Percentiles rank a stretch among this genome's conserved stretches.
These are phyloP conservation scores for Helminthosporium solani DNA, from an alignment of 2,329 filamentous ascomycete genomes.

Conservation along the genomic window DNA sequence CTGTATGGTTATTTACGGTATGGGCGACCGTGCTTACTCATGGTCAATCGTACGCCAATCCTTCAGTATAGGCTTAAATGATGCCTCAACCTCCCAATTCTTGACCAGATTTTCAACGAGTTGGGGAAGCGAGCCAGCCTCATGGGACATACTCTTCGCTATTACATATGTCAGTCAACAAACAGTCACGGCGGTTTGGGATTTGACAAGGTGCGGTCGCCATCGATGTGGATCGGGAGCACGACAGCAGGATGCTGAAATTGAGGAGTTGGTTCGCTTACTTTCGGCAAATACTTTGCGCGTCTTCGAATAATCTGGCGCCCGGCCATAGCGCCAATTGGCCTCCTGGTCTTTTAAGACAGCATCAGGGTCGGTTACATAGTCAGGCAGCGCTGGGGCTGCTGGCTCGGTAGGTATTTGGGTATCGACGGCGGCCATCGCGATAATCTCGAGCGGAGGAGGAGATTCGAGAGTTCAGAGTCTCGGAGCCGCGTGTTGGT, in stretches of 20 bases:
- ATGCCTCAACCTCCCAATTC: conserved; percentile 72
- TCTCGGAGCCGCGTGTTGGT: too few relatives aligned
- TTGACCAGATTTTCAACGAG: conserved; percentile 71
- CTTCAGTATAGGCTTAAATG: conserved; percentile 61
- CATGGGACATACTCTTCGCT: conserved; percentile 61
- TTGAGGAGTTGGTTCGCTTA: conserved; percentile 38
- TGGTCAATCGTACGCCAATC: conserved; percentile 68
- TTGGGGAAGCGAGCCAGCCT: conserved; percentile 56
- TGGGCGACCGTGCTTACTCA: conserved; percentile 10
- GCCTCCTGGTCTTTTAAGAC: conserved; percentile 56
- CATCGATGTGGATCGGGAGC: neutral
- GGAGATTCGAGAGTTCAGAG: too few relatives aligned
- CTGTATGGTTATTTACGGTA: neutral
- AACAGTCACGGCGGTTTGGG: too few relatives aligned
- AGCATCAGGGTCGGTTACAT: conserved; percentile 59
- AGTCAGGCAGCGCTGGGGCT: conserved; percentile 54
- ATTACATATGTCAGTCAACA: neutral
- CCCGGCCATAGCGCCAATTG: conserved; percentile 60
- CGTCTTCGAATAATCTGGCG: conserved; percentile 66
- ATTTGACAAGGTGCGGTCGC: neutral
- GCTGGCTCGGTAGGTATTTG: conserved; percentile 32
- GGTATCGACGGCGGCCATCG: conserved; percentile 33
- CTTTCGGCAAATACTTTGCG: conserved; percentile 60
- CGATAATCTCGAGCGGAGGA: neutral
- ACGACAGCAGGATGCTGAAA: neutral